These are phyloP conservation scores for Emericellopsis cladophorae DNA, from an alignment of 2,329 filamentous ascomycete species.

Conservation along the genomic window DNA sequence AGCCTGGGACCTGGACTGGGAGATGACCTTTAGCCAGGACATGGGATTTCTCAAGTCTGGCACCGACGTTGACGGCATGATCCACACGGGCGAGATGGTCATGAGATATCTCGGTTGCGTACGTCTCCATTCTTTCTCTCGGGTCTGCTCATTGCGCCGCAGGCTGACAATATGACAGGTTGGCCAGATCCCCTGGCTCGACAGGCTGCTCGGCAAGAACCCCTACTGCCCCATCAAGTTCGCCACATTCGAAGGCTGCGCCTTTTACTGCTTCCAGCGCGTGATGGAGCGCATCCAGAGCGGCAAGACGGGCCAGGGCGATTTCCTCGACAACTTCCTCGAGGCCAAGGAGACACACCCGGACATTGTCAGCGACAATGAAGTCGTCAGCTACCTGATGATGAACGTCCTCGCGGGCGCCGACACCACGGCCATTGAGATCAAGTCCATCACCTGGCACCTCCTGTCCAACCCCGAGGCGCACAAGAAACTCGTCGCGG, in stretches of 20 bases:
- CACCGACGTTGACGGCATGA: conserved; percentile 3
- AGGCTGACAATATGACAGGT: neutral
- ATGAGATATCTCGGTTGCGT: conserved; percentile 4
- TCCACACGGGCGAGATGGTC: conserved; percentile 1
- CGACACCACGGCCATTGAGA: conserved; percentile 21
- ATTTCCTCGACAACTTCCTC: conserved; percentile 2
- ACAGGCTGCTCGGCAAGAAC: conserved; percentile 4
- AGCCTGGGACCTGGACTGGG: conserved; percentile 3
- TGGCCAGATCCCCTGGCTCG: conserved; percentile 4
- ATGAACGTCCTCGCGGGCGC: conserved; percentile 17
- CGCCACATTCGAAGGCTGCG: conserved; percentile 3
- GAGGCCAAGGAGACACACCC: conserved; percentile 1
- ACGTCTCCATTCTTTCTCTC: neutral
- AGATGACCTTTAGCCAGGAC: conserved; percentile 4
- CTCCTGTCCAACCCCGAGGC: conserved; percentile 17
- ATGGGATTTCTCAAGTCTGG: conserved; percentile 4
- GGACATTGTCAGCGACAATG: conserved; percentile 1
- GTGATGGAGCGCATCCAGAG: conserved; percentile 2
- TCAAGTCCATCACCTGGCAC: conserved; percentile 21
- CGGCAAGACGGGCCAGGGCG: conserved; percentile 1
- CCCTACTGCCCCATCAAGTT: conserved; percentile 3
- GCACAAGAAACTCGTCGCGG: conserved; percentile 15
- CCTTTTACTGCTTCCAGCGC: conserved; percentile 1
- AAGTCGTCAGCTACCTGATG: conserved; percentile 4
- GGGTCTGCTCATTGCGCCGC: neutral